A percentile compares a stretch with the other conserved stretches of the same genome.
phyloP scores from a whole-genome alignment of 305 asterid genomes.

The Rubia peregrina region DNA sequence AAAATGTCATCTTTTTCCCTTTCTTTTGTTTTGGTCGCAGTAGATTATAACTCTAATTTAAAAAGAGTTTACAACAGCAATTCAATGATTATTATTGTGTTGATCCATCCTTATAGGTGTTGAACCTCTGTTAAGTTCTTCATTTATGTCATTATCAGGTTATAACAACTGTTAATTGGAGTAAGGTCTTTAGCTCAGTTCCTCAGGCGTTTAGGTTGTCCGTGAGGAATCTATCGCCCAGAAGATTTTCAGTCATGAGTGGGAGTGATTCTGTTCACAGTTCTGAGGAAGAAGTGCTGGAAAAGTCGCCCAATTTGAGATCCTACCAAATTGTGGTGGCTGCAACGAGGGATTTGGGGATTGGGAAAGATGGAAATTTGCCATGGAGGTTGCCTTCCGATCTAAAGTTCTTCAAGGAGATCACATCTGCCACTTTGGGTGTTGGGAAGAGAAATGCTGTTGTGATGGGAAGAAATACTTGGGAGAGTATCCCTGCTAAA shows the following conservation, averaged over 20 bases:
- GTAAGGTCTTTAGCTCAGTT: conserved; percentile 17
- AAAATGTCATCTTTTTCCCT: conserved; percentile 11
- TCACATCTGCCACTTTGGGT: conserved; percentile 53
- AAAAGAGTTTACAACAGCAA: neutral
- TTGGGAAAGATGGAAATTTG: conserved; percentile 70
- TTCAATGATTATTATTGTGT: neutral
- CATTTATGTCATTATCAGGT: conserved; percentile 33
- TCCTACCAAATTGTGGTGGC: conserved; percentile 80
- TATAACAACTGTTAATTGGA: conserved; percentile 21
- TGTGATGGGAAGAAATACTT: conserved; percentile 85
- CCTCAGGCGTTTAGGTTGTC: conserved; percentile 19
- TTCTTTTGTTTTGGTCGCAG: conserved; percentile 15
- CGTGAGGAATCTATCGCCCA: conserved; percentile 18
- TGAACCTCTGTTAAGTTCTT: neutral
- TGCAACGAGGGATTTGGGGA: conserved; percentile 75
- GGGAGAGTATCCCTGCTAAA: conserved; percentile 71
- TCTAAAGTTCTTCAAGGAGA: conserved; percentile 65
- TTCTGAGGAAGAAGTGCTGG: neutral
- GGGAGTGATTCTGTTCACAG: conserved; percentile 12
- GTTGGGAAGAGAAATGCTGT: conserved; percentile 64
- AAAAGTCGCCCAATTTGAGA: conserved; percentile 27
- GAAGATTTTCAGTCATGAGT: conserved; percentile 35
- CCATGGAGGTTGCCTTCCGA: conserved; percentile 85
- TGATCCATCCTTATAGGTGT: neutral
- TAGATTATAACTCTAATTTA: conserved; percentile 2